Evolutionary conservation across 768 basidiomycete species (phyloP).

Genomic region (Pleurotus pulmonarius): DNA sequence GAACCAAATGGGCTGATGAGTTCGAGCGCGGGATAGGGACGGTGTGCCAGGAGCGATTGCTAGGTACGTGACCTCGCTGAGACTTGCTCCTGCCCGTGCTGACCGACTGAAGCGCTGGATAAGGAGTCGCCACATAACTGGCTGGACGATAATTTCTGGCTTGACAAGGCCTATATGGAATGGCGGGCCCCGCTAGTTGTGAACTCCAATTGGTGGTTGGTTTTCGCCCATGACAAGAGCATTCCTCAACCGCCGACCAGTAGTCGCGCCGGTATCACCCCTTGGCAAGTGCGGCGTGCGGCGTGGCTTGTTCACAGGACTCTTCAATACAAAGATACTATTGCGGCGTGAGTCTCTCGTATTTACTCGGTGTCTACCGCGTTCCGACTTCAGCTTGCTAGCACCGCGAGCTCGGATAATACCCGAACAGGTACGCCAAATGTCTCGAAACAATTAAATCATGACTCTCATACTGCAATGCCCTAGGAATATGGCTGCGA

Average conservation of each 20-base stretch:
- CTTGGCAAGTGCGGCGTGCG: slow-evolving; percentile 84
- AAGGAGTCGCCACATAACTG: slow-evolving; percentile 83
- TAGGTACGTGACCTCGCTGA: slow-evolving; percentile 39
- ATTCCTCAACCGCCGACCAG: slow-evolving; percentile 45
- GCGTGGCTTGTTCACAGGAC: slow-evolving; percentile 76
- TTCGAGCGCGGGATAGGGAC: slow-evolving; percentile 71
- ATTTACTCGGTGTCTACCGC: slow-evolving; percentile 6
- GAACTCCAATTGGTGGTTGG: slow-evolving; percentile 96
- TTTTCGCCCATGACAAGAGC: slow-evolving; percentile 69
- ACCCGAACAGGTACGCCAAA: slow-evolving; percentile 57
- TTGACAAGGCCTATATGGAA: slow-evolving; percentile 82
- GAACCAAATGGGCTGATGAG: slow-evolving; percentile 59
- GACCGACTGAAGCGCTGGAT: slow-evolving; percentile 60
- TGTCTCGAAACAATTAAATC: neutral
- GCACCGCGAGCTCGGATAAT: slow-evolving; percentile 61
- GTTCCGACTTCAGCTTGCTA: slow-evolving; percentile 34
- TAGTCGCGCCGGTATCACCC: slow-evolving; percentile 47
- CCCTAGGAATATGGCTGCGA: slow-evolving; percentile 60
- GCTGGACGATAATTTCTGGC: slow-evolving; percentile 94
- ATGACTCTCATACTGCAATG: neutral
- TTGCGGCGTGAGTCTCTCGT: slow-evolving; percentile 50
- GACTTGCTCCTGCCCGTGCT: slow-evolving; percentile 17
- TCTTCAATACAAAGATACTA: slow-evolving; percentile 65
- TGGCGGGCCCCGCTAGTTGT: slow-evolving; percentile 82
- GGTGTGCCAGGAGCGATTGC: slow-evolving; percentile 66